Evolutionary conservation across 2,329 filamentous ascomycete species (phyloP), one percentile per base, ranked within the genome.

Genomic region (Intubia oerlemansii): DNA sequence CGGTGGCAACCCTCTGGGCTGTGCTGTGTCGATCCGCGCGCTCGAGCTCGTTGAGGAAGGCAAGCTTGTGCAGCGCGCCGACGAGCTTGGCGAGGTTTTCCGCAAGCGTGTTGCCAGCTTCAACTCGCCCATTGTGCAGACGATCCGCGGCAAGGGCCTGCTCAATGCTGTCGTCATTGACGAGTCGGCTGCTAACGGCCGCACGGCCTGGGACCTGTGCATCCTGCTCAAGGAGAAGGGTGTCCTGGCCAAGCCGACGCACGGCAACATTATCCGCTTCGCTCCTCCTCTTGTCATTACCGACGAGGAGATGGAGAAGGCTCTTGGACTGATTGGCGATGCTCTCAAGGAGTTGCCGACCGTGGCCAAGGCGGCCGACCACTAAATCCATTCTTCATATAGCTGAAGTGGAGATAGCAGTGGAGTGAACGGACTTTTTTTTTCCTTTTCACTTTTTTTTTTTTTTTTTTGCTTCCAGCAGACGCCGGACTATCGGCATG

Each of bases 111-210:
- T 98, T 25, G 55, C 58, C 34, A 67, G 73, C 22, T 64, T 98
- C 44, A 66, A 80, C 35, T 80, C 65, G 41, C 77, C 81, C 4
- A 66, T 92, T 44, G 77, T 98, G 49, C 68, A 73, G 51, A 62
- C 62, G 2, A 72, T 98, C 32, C 72, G 88, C 31, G 88, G 88
- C 44, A 93, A 91, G 59, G 88, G 88, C 30, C 57, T 98, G 41
- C 60, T 98, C 38, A 98, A 98, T 51, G 88, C 88, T 15, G 81
- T 95, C 32, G 75, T 95, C 33, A 93, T 98, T 44, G 82, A 98
- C 45, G 85, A 98, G 56, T 62, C 62, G 31, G 76, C 80, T 51
- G 76, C 84, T 16, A 70, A 70, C 34, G 85, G 85, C 24, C 76
- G 84, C 49, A 76, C 73, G 28, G 88, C 88, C 8, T 98, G 88